phyloP scores from a whole-genome alignment of 371 early-diverging fungal genomes.

The Haplosporangium sp. region DNA sequence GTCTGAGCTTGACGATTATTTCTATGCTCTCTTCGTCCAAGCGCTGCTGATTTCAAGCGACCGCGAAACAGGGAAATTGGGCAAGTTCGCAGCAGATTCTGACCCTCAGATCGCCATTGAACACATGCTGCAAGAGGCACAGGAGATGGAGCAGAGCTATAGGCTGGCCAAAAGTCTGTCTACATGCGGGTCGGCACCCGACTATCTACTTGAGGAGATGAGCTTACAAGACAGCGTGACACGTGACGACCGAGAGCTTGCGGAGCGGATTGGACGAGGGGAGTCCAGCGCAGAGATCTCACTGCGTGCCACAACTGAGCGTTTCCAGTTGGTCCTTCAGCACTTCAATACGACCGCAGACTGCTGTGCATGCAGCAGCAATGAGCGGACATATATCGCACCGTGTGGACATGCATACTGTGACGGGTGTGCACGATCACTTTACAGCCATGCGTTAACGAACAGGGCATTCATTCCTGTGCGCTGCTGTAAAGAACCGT shows the following conservation, averaged over 20 bases:
- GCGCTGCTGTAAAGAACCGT: slow-evolving; percentile 23
- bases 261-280: slow-evolving; percentile 4
- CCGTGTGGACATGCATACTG: slow-evolving; percentile 32
- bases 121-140: slow-evolving; percentile 17
- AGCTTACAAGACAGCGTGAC: background rate
- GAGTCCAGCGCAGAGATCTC: slow-evolving; percentile 15
- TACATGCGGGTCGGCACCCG: slow-evolving; percentile 10
- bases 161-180: slow-evolving; percentile 19
- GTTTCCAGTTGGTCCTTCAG: background rate
- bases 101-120: slow-evolving; percentile 35
- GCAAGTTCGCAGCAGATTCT: slow-evolving; percentile 13
- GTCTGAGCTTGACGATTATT: slow-evolving; percentile 11
- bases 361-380: slow-evolving; percentile 18
- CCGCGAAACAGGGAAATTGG: slow-evolving; percentile 18
- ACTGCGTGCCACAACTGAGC: background rate
- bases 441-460: slow-evolving; percentile 16
- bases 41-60: slow-evolving; percentile 5
- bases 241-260: slow-evolving; percentile 17
- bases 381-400: slow-evolving; percentile 5
- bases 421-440: slow-evolving; percentile 19
- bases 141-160: slow-evolving; percentile 23
- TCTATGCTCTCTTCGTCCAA: slow-evolving; percentile 14
- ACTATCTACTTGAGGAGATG: slow-evolving; percentile 13
- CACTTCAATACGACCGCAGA: slow-evolving; percentile 10
- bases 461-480: slow-evolving; percentile 30